Evolutionary conservation across 306 rosid species (phyloP).

Genomic region (Trifolium fragiferum): DNA sequence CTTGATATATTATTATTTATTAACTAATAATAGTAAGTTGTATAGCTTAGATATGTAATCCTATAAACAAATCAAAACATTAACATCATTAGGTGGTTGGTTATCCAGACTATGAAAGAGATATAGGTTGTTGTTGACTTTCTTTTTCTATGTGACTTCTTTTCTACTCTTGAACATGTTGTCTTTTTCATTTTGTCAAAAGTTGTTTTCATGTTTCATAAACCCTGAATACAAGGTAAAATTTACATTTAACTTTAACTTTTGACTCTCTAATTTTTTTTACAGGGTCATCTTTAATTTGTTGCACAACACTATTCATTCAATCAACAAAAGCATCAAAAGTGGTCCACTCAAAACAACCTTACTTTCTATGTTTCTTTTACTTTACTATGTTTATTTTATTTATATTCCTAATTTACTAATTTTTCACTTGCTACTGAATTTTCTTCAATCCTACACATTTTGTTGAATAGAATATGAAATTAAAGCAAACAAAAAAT

Average conservation of each 20-base stretch:
- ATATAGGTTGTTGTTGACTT: constrained; percentile 30
- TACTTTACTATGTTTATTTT: neutral
- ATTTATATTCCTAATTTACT: constrained; percentile 20
- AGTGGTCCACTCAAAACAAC: constrained; percentile 37
- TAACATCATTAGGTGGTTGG: constrained; percentile 29
- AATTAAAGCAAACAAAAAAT: constrained; percentile 24
- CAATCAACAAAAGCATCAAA: constrained; percentile 23
- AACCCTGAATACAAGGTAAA: constrained; percentile 31
- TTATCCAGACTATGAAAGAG: constrained; percentile 8
- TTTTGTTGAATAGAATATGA: constrained; percentile 26
- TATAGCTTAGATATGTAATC: constrained; percentile 16
- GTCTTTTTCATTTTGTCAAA: constrained; percentile 18
- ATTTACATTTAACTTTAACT: neutral
- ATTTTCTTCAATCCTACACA: neutral
- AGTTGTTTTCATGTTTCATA: constrained; percentile 27
- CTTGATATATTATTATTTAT: neutral
- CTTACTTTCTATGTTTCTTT: neutral
- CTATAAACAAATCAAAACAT: constrained; percentile 22
- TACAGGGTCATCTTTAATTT: neutral
- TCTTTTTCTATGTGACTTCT: constrained; percentile 1
- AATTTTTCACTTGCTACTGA: neutral
- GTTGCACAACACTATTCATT: constrained; percentile 27
- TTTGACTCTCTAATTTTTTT: neutral
- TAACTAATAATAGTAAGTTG: neutral
- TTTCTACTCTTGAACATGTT: constrained; percentile 13